phyloP scores from a whole-genome alignment of 2,329 filamentous ascomycete genomes.

The Fusarium clavum region DNA sequence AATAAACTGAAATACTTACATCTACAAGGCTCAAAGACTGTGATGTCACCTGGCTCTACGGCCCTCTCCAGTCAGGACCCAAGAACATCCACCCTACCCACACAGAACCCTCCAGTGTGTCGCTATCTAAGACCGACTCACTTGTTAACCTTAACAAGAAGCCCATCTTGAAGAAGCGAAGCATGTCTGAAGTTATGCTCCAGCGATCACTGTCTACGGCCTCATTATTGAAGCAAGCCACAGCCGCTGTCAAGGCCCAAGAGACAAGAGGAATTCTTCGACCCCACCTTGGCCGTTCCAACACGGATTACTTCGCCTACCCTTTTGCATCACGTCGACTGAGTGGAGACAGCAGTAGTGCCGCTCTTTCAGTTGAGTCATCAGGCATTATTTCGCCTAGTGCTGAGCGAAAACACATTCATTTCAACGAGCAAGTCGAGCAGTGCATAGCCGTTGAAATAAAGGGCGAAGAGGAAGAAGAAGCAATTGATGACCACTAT shows the following conservation, averaged over 20 bases:
- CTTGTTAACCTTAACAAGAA: slow-evolving; percentile 78
- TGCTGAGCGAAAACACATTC: slow-evolving; percentile 84
- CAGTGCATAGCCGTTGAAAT: slow-evolving; percentile 94
- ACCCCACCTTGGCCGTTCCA: slow-evolving; percentile 69
- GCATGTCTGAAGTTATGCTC: slow-evolving; percentile 94
- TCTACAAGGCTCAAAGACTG: slow-evolving; percentile 87
- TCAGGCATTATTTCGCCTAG: slow-evolving; percentile 75
- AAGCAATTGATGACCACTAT: slow-evolving; percentile 66
- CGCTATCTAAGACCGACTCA: slow-evolving; percentile 68
- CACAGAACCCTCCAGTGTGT: slow-evolving; percentile 56
- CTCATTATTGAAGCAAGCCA: slow-evolving; percentile 89
- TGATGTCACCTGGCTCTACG: slow-evolving; percentile 98
- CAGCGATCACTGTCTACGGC: slow-evolving; percentile 89
- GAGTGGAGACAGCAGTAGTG: slow-evolving; percentile 70
- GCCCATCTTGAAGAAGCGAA: slow-evolving; percentile 95
- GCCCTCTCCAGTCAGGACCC: slow-evolving; percentile 82
- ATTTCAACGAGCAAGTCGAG: slow-evolving; percentile 95
- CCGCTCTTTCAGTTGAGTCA: slow-evolving; percentile 74
- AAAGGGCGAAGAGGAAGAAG: slow-evolving; percentile 81
- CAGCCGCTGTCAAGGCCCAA: slow-evolving; percentile 86
- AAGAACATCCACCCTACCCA: slow-evolving; percentile 64
- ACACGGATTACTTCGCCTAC: slow-evolving; percentile 76
- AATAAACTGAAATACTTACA: slow-evolving; percentile 47
- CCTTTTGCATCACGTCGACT: slow-evolving; percentile 71
- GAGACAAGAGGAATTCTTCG: slow-evolving; percentile 67